Percentiles rank a stretch among this genome's conserved stretches.
Evolutionary conservation across 495 filamentous ascomycete genomes (phyloP).

Genomic region (Acidomyces sp.): DNA sequence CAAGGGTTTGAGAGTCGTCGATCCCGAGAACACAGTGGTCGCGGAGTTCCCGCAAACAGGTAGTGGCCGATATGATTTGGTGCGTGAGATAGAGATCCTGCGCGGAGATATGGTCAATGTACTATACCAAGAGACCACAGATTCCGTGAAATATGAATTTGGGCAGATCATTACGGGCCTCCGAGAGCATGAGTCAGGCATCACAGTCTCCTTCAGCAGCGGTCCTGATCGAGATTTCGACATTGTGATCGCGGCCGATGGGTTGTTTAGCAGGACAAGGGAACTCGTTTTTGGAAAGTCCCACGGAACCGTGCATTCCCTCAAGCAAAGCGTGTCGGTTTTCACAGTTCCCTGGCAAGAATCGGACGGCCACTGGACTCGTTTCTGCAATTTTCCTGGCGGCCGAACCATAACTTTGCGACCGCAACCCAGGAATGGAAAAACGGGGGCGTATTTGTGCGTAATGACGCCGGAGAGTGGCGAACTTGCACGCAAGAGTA

Average conservation of each 20-base stretch:
- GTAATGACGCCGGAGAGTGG: conserved; percentile 1
- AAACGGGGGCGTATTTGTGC: conserved; percentile 9
- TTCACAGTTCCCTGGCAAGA: conserved; percentile 11
- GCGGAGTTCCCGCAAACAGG: conserved; percentile 8
- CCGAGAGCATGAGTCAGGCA: background rate
- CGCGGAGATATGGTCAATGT: conserved; percentile 39
- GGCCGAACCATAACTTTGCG: conserved; percentile 4
- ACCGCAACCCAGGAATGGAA: background rate
- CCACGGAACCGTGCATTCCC: background rate
- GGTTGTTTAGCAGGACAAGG: conserved; percentile 7
- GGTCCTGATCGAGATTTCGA: conserved; percentile 8
- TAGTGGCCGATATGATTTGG: background rate
- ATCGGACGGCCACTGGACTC: conserved; percentile 4
- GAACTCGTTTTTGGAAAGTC: conserved; percentile 3
- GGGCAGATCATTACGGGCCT: conserved; percentile 7
- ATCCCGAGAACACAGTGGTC: conserved; percentile 2
- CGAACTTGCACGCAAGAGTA: background rate
- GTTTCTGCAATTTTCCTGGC: conserved; percentile 6
- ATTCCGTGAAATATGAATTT: conserved; percentile 8
- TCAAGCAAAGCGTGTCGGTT: background rate
- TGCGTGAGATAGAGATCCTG: conserved; percentile 36
- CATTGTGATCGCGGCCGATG: conserved; percentile 14
- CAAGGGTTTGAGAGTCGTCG: conserved; percentile 14
- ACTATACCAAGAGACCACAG: conserved; percentile 8
- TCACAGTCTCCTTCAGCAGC: conserved; percentile 11